Percentiles rank a stretch among this genome's conserved stretches.
phyloP scores from a whole-genome alignment of 148 eudicot species.

The Silene latifolia region DNA sequence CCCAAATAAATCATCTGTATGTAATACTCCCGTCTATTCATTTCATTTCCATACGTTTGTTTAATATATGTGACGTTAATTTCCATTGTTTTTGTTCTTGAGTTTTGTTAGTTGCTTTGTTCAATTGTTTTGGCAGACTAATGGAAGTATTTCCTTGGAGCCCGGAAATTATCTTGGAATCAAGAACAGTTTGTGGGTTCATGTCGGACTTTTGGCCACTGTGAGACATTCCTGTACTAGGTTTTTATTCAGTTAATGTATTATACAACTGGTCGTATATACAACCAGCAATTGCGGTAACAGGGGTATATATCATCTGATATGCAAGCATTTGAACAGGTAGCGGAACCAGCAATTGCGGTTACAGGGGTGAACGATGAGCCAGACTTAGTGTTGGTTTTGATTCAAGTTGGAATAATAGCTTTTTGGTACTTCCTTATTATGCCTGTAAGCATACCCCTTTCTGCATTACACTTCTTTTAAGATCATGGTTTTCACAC shows the following conservation, averaged over 20 bases:
- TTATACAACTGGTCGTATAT: too few species aligned
- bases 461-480: background rate
- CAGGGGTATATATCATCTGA: background rate
- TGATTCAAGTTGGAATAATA: constrained; percentile 48
- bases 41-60: too few species aligned
- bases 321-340: constrained; percentile 28
- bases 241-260: too few species aligned
- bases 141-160: constrained; percentile 17
- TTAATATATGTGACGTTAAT: background rate
- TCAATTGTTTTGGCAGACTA: constrained; percentile 20
- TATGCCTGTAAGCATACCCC: constrained; percentile 49
- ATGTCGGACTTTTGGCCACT: constrained; percentile 47
- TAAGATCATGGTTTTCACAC: background rate
- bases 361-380: constrained; percentile 77
- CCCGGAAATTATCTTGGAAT: constrained; percentile 11
- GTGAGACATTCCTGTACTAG: constrained; percentile 31
- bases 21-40: background rate
- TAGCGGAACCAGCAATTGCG: constrained; percentile 62
- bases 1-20: constrained; percentile 22
- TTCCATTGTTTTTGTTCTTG: background rate
- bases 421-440: constrained; percentile 75
- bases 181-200: constrained; percentile 38
- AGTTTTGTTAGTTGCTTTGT: background rate
- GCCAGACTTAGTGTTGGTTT: constrained; percentile 38
- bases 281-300: too few species aligned